A percentile compares a stretch with the other conserved stretches of the same genome.
These are phyloP conservation scores for Pyrenochaeta sp. DNA, from an alignment of 2,329 filamentous ascomycete genomes.

Conservation along the genomic window DNA sequence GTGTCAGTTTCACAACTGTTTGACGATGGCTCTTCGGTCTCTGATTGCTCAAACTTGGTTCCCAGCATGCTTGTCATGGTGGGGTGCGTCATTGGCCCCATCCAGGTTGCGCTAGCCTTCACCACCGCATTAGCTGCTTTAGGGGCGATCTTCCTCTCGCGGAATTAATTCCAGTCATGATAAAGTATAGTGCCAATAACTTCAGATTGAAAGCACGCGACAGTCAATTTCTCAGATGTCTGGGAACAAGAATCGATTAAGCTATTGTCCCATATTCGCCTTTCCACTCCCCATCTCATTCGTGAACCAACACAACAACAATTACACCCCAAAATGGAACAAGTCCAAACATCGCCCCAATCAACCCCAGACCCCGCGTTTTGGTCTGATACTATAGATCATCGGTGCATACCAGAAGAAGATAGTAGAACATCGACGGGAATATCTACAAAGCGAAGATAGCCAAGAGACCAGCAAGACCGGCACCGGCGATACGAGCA, in stretches of 20 bases:
- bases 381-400: slow-evolving; percentile 8
- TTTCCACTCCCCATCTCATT: not conserved
- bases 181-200: not conserved
- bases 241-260: not conserved
- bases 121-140: not conserved
- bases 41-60: not conserved
- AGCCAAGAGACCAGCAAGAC: slow-evolving; percentile 48
- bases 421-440: not conserved
- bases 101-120: not conserved
- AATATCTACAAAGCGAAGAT: slow-evolving; percentile 48
- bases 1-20: no score
- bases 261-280: not conserved
- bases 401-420: not conserved
- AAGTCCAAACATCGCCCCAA: not conserved
- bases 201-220: not conserved
- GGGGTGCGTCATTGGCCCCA: slow-evolving; percentile 1
- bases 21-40: not conserved
- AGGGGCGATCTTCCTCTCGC: not conserved
- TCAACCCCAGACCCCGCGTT: slow-evolving; percentile 15
- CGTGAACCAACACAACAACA: not conserved
- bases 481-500: slow-evolving; percentile 43
- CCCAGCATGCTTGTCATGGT: not conserved
- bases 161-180: not conserved
- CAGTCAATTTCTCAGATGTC: not conserved
- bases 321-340: not conserved